Percentiles rank a stretch among this genome's conserved stretches.
Conservation (phyloP, 805 yeast species). For the Nakazawaea sp. region DNA sequence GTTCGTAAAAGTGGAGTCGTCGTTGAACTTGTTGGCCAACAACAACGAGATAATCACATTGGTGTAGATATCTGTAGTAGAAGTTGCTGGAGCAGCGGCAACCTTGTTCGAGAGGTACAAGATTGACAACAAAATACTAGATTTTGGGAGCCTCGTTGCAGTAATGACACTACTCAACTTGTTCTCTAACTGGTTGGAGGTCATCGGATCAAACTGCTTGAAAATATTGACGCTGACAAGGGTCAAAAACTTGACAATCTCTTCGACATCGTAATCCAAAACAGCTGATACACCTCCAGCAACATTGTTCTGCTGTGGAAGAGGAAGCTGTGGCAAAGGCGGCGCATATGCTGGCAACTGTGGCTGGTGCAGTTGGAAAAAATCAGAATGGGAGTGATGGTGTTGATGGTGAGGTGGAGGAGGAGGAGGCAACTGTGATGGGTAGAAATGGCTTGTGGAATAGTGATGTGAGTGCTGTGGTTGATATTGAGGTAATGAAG, state of each 20-base stretch:
- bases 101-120: slow-evolving; percentile 63
- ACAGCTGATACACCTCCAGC: slow-evolving; percentile 74
- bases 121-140: slow-evolving; percentile 73
- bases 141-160: slow-evolving; percentile 83
- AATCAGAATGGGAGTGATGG: slow-evolving; percentile 7
- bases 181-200: slow-evolving; percentile 41
- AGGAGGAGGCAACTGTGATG: slow-evolving; percentile 14
- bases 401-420: slow-evolving; percentile 11
- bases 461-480: slow-evolving; percentile 12
- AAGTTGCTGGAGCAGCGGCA: slow-evolving; percentile 19
- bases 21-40: slow-evolving; percentile 89
- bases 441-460: not conserved
- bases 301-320: slow-evolving; percentile 13
- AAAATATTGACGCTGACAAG: slow-evolving; percentile 68
- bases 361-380: not conserved
- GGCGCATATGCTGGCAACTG: not conserved
- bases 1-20: slow-evolving; percentile 93
- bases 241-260: slow-evolving; percentile 76
- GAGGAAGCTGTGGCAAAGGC: slow-evolving; percentile 1
- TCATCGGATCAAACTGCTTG: slow-evolving; percentile 33
- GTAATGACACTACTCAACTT: slow-evolving; percentile 63
- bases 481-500: slow-evolving; percentile 4
- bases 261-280: slow-evolving; percentile 70
- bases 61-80: slow-evolving; percentile 33
- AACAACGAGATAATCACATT: slow-evolving; percentile 63